Evolutionary conservation across 208 protist species (phyloP), one percentile per base, ranked within the genome.

Genomic region (Leishmania guyanensis): DNA sequence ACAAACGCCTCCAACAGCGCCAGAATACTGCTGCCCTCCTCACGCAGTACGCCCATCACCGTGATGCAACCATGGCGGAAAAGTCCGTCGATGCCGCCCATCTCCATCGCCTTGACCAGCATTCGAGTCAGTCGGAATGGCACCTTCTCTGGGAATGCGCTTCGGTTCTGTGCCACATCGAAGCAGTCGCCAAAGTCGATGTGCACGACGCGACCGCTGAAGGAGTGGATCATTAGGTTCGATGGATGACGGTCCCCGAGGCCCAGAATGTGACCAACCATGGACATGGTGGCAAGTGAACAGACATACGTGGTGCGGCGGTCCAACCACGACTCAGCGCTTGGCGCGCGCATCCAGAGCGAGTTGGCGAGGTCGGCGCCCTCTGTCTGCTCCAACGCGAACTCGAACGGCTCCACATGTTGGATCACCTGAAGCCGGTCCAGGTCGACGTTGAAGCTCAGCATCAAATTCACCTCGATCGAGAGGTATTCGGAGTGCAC

Each of bases 161-260:
- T 97, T 72, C 99, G 88, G 22, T 96, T 90, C 92, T 99, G 99
- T 5, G 99, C 99, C 16, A 99, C 98, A 84, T 99, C 99, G 88
- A 99, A 99, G 88, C 99, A 99, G 88, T 99, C 99, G 84, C 99
- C 99, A 93, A 99, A 99, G 94, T 99, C 99, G 88, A 99, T 99
- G 93, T 99, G 99, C 69, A 99, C 92, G 33, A 99, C 95, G 75
- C 99, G 98, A 70, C 99, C 99, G 69, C 98, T 99, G 80, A 97
- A 92, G 43, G 98, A 93, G 87, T 99, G 96, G 20, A 99, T 93
- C 99, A 99, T 99, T 17, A 99, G 89, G 90, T 99, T 99, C 54
- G 94, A 99, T 29, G 99, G 99, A 88, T 99, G 99, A 54, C 99
- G 96, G 91, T 99, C 99, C 75, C 99, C 99, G 20, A 99, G 93